Conservation (phyloP, 768 basidiomycete species). For the Naematelia aurantialba region DNA sequence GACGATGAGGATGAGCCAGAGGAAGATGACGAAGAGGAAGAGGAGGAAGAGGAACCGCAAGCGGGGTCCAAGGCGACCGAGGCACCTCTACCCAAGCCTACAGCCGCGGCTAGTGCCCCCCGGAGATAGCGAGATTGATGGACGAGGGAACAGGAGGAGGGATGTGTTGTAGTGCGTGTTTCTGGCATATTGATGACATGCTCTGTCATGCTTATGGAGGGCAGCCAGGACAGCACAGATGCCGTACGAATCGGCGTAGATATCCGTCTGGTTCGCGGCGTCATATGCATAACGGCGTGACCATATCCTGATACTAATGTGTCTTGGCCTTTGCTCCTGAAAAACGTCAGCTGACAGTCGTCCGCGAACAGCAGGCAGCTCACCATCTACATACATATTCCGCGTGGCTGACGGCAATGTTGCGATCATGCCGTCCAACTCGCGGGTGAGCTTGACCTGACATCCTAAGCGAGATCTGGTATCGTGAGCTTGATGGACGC, state of each 20-base stretch:
- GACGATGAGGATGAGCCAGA: conserved; percentile 55
- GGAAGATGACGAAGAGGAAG: conserved; percentile 59
- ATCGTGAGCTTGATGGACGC: too few relatives aligned
- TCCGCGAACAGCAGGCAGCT: conserved; percentile 28
- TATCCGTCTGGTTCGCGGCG: background rate
- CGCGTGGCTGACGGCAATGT: conserved; percentile 83
- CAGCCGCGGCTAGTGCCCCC: background rate
- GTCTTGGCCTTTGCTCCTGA: conserved; percentile 22
- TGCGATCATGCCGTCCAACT: conserved; percentile 79
- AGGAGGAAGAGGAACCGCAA: conserved; percentile 53
- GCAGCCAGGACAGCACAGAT: too few relatives aligned
- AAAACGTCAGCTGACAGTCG: background rate
- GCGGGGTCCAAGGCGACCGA: background rate
- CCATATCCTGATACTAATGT: conserved; percentile 6
- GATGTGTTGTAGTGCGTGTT: too few relatives aligned
- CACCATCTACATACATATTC: conserved; percentile 97
- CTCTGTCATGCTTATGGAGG: too few relatives aligned
- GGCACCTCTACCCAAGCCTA: background rate
- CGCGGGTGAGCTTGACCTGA: conserved; percentile 65
- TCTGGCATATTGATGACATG: too few relatives aligned
- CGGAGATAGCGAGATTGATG: background rate
- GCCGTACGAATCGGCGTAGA: background rate
- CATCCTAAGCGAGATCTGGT: conserved; percentile 56
- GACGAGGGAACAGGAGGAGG: too few relatives aligned
- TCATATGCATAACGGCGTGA: background rate